Base-by-base conservation (phyloP, 1,284 basidiomycete species). In the Hymenochaete sp. region DNA sequence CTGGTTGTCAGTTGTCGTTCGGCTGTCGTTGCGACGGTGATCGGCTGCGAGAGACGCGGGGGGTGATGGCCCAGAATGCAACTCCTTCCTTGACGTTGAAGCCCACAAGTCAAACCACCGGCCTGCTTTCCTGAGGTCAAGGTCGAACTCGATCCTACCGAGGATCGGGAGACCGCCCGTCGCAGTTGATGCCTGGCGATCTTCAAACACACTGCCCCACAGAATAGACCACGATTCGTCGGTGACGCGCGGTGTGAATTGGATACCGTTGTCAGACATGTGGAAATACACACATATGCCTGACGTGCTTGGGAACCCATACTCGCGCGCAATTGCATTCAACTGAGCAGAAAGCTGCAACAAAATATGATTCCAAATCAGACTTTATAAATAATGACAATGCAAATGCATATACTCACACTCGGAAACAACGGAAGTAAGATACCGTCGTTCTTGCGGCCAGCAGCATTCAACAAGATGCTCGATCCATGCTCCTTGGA, bases 91-190 rank as follows among this genome's bases (percentile, higher is more conserved):
- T 28, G 68, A 59, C 14, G 70, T 66, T 1, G 72, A 66, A 14
- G 79, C 52, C 85, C 85, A 88, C 3, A 75, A 60, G 27, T 76
- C 65, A 56, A 78, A 84, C 85, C 85, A 89, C 24, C 77, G 70
- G n/a, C n/a, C n/a, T 19, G 84, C 85, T 53, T 75, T 75, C 27
- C 65, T 64, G 47, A 75, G 47, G 62, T 88, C 85, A 43, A 89
- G 74, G 62, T 89, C 85, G 57, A 88, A 86, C 59, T 88, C 84
- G 22, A 89, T 68, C 40, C 72, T 75, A 11, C 82, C 85, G 45
- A 71, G 67, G 51, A 88, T 77, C 1, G 82, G 77, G 8, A 75
- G 54, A 45, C 66, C 67, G 41, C 66, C 61, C 18, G 41, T 13
- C 38, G 63, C 59, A 42, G 63, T 40, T 19, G 60, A 50, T 31